Base-by-base conservation (phyloP, 2,329 filamentous ascomycete genomes). In the Aspergillus neotritici region DNA sequence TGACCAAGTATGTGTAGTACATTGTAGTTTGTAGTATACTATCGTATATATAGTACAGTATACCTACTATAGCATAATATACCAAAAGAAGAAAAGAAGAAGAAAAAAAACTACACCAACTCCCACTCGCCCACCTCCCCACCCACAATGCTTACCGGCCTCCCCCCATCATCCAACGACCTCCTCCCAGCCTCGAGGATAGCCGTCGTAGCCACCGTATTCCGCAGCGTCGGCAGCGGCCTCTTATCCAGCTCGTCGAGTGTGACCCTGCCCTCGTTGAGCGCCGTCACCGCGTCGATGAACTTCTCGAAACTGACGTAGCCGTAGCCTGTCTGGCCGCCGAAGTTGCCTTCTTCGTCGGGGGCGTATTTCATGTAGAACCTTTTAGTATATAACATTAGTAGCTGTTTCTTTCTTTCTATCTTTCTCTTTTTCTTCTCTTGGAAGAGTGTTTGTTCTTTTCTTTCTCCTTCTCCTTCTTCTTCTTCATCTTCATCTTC, bases 231-330 rank as follows among this genome's bases (percentile, higher is more conserved):
- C 1, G 90, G 90, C 51, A 96, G 67, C 0, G 86, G 84, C 57
- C 90, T 83, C 53, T 77, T 76, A 56, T 96, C 90, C 28, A 96
- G 74, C 51, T 90, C 83, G 17, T 83, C 82, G 1, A 91, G 75
- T 39, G 79, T 87, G 37, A 83, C 73, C 34, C 76, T 74, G 15
- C 86, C 85, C 25, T 85, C 80, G 60, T 93, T 94, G 41, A 96
- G 73, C 5, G 81, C 79, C 34, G 81, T 81, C 62, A 88, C 88
- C 10, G 84, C 89, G 64, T 96, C 88, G 38, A 96, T 83, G 67
- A 96, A 96, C 70, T 96, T 96, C 72, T 96, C 90, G 60, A 96
- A 90, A 14, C 86, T 93, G 46, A 95, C 80, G 68, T 96, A 96
- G 29, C 90, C 90, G 64, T 96, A 96, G 16, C 90, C 90, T 5